phyloP scores from a whole-genome alignment of 371 early-diverging fungal species.

The Smittium mucronatum region DNA sequence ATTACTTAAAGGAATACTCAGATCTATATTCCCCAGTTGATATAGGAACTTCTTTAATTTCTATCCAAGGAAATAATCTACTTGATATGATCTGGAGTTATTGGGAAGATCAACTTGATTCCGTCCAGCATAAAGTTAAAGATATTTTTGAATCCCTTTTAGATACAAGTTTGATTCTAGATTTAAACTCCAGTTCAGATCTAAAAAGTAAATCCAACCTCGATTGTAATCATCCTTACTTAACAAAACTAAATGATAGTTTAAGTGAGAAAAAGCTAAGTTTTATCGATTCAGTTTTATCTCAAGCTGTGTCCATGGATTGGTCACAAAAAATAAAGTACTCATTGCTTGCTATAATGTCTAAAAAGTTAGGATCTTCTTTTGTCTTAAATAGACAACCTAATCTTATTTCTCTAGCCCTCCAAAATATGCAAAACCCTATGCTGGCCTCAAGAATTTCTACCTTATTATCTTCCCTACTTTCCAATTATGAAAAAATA shows the following conservation, averaged over 20 bases:
- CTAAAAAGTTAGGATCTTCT: constrained; percentile 42
- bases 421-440: constrained; percentile 47
- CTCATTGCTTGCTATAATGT: constrained; percentile 48
- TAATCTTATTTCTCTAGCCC: constrained; percentile 40
- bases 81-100: constrained; percentile 56
- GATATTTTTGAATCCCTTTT: constrained; percentile 48
- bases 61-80: constrained; percentile 34
- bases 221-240: background rate
- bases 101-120: constrained; percentile 73
- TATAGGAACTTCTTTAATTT: constrained; percentile 14
- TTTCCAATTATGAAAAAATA: background rate
- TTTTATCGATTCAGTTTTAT: constrained; percentile 24
- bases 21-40: background rate
- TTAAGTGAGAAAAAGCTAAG: constrained; percentile 4
- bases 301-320: constrained; percentile 29
- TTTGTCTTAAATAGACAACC: constrained; percentile 40
- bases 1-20: background rate
- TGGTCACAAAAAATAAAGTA: constrained; percentile 47
- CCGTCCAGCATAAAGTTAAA: constrained; percentile 55
- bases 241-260: background rate
- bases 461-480: constrained; percentile 23
- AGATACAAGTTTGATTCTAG: constrained; percentile 33
- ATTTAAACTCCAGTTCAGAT: background rate
- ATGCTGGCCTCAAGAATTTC: constrained; percentile 53
- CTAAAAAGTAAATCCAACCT: background rate